A percentile compares a stretch with the other conserved stretches of the same genome.
Evolutionary conservation across 768 basidiomycete genomes (phyloP).

Genomic region (Tulasnella sp.): DNA sequence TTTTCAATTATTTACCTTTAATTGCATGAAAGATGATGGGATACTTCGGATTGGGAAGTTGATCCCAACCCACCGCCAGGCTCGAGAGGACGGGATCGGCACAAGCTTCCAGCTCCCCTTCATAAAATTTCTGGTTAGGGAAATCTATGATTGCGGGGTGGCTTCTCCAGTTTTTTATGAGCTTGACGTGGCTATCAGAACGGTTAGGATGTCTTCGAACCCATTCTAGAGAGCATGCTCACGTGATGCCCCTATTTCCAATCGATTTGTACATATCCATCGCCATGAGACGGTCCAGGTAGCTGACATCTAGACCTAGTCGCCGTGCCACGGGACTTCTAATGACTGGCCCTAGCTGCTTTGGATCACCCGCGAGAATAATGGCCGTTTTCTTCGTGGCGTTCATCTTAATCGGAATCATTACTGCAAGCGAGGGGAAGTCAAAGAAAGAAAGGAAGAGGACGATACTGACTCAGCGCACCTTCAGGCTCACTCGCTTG

Average conservation of each 20-base stretch:
- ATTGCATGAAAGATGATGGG: constrained; percentile 19
- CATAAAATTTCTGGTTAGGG: constrained; percentile 59
- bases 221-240: background rate
- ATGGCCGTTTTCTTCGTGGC: constrained; percentile 52
- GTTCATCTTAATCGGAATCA: constrained; percentile 59
- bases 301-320: constrained; percentile 57
- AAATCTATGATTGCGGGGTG: constrained; percentile 57
- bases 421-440: constrained; percentile 55
- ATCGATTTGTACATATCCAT: constrained; percentile 37
- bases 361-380: constrained; percentile 64
- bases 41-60: background rate
- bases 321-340: constrained; percentile 54
- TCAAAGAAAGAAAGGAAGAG: constrained; percentile 45
- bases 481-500: constrained; percentile 67
- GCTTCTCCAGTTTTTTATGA: constrained; percentile 62
- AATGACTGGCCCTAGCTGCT: constrained; percentile 67
- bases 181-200: constrained; percentile 51
- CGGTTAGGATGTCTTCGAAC: no score
- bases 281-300: constrained; percentile 57
- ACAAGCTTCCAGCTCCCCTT: constrained; percentile 47
- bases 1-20: background rate
- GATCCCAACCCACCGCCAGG: constrained; percentile 10
- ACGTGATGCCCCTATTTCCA: background rate
- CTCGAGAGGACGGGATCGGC: constrained; percentile 39
- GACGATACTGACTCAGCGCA: constrained; percentile 19